Conservation (phyloP, 345 rosid species). For the Eucalyptus lansdowneana region DNA sequence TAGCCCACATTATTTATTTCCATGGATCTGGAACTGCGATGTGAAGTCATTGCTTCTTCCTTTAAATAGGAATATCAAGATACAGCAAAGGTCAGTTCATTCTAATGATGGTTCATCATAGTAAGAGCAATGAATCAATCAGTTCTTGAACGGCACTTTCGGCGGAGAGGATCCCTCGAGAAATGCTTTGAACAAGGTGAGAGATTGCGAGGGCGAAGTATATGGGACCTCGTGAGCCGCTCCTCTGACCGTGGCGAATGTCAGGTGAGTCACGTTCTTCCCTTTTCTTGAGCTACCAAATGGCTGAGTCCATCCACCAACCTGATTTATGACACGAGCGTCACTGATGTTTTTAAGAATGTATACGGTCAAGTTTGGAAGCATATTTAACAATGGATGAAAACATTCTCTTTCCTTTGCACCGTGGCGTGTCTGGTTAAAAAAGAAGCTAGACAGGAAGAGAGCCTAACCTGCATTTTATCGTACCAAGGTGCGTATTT, state of each 20-base stretch:
- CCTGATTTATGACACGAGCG: neutral
- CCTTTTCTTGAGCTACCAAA: neutral
- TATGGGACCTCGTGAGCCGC: neutral
- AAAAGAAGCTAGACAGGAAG: neutral
- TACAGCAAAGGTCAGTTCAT: neutral
- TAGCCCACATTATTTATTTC: neutral
- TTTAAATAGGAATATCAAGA: neutral
- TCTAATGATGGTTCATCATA: neutral
- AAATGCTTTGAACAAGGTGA: neutral
- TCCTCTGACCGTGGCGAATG: neutral
- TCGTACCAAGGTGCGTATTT: neutral
- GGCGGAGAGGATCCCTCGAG: neutral
- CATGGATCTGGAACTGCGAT: neutral
- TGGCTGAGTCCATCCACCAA: neutral
- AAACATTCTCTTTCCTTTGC: neutral
- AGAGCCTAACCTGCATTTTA: neutral
- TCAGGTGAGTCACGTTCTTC: neutral
- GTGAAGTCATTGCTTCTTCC: neutral
- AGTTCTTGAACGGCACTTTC: neutral
- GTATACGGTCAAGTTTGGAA: neutral
- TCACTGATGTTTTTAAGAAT: neutral
- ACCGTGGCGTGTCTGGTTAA: neutral
- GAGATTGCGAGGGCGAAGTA: neutral
- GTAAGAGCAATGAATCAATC: neutral
- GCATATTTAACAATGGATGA: neutral